Conservation (phyloP, 768 basidiomycete genomes). For the Strobilomyces echinocephalus region DNA sequence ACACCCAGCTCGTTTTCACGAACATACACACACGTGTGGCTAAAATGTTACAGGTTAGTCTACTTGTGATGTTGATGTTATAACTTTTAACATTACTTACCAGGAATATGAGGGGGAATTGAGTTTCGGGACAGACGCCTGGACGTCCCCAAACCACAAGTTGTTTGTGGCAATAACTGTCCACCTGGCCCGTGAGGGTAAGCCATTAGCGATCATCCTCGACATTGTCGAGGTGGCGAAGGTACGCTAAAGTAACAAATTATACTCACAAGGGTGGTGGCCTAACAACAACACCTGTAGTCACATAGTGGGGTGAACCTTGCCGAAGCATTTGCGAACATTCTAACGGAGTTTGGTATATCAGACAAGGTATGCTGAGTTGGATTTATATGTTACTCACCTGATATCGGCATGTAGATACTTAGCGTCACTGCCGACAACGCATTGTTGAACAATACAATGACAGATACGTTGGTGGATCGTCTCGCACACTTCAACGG, state of each 20-base stretch:
- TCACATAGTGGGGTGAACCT: neutral
- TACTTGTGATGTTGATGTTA: no score
- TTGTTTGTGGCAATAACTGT: neutral
- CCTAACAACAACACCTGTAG: neutral
- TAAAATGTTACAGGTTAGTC: no score
- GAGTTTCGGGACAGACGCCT: neutral
- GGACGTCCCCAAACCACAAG: neutral
- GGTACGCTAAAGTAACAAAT: neutral
- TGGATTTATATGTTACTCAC: no score
- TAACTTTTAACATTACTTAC: neutral
- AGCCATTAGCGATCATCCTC: neutral
- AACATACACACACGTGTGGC: no score
- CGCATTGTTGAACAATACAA: conserved; percentile 31
- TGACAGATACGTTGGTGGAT: conserved; percentile 16
- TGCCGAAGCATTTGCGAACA: neutral
- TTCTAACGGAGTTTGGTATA: neutral
- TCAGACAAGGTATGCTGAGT: neutral
- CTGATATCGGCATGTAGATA: neutral
- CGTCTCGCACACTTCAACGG: neutral
- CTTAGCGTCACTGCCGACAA: conserved; percentile 7
- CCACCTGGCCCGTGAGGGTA: neutral
- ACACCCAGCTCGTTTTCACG: no score
- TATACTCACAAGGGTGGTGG: no score
- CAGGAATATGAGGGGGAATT: conserved; percentile 1
- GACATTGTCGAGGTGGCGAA: neutral